These are phyloP conservation scores for Perkinsus olseni DNA, from an alignment of 169 alveolate genomes.

Conservation along the genomic window DNA sequence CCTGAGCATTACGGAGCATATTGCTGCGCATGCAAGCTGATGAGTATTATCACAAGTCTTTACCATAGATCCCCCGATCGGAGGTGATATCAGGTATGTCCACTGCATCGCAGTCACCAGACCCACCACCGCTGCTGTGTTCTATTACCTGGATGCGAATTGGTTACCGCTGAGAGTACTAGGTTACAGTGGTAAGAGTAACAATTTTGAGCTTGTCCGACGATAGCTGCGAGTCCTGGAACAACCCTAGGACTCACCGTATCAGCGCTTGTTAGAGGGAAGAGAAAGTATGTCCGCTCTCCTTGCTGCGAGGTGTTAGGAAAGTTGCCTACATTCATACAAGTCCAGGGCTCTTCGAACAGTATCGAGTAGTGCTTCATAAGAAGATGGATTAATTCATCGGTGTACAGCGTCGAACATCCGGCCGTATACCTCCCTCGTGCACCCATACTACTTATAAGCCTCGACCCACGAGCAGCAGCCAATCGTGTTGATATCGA, in stretches of 20 bases:
- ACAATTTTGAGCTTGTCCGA: too few relatives aligned
- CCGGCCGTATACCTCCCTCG: too few relatives aligned
- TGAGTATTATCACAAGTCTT: neutral
- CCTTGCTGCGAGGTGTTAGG: neutral
- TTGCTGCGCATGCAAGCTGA: neutral
- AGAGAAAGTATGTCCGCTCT: neutral
- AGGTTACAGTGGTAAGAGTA: neutral
- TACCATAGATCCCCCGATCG: neutral
- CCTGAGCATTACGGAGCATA: neutral
- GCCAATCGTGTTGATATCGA: neutral
- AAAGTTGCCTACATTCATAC: neutral
- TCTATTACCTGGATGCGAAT: neutral
- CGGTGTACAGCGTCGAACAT: too few relatives aligned
- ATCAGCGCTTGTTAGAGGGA: neutral
- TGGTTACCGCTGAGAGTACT: too few relatives aligned
- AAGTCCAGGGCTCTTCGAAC: too few relatives aligned
- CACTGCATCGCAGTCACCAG: too few relatives aligned
- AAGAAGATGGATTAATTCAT: neutral
- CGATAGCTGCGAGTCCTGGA: too few relatives aligned
- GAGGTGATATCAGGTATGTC: neutral
- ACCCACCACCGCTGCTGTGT: neutral
- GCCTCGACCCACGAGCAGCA: neutral
- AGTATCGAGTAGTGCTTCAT: too few relatives aligned
- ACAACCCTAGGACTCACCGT: neutral
- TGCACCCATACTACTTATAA: neutral